Evolutionary conservation across 495 filamentous ascomycete genomes (phyloP).

Genomic region (Aspergillus taichungensis): DNA sequence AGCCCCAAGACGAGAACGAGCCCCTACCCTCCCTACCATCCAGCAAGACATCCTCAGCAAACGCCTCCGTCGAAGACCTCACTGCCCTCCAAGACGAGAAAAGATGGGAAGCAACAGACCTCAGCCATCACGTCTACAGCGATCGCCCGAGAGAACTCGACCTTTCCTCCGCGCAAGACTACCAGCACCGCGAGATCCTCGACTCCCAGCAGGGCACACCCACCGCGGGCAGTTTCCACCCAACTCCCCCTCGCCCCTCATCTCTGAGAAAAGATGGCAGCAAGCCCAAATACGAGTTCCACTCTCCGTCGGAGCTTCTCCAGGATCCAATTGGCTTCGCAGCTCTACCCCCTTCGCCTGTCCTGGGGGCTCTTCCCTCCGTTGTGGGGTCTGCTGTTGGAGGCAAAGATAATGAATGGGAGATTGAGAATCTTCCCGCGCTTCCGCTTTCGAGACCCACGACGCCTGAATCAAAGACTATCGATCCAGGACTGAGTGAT

Average conservation of each 20-base stretch:
- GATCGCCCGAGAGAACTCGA: slow-evolving; percentile 13
- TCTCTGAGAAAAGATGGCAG: slow-evolving; percentile 14
- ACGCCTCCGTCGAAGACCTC: slow-evolving; percentile 36
- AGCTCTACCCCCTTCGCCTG: slow-evolving; percentile 20
- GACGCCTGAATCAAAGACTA: slow-evolving; percentile 5
- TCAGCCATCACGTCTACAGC: slow-evolving; percentile 15
- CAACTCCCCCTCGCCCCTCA: background rate
- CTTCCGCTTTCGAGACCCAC: slow-evolving; percentile 9
- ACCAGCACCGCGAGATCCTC: slow-evolving; percentile 15
- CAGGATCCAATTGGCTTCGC: slow-evolving; percentile 23
- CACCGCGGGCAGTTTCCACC: slow-evolving; percentile 19
- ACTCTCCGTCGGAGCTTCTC: slow-evolving; percentile 37
- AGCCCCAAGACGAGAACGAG: slow-evolving; percentile 25
- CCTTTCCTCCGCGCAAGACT: slow-evolving; percentile 13
- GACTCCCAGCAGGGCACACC: slow-evolving; percentile 32
- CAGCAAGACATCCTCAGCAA: slow-evolving; percentile 38
- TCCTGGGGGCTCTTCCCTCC: slow-evolving; percentile 23
- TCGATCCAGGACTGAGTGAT: background rate
- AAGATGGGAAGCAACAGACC: slow-evolving; percentile 25
- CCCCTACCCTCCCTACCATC: slow-evolving; percentile 41
- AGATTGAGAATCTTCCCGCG: slow-evolving; percentile 4
- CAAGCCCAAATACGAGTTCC: slow-evolving; percentile 36
- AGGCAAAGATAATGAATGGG: slow-evolving; percentile 9
- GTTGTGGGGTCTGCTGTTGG: slow-evolving; percentile 29
- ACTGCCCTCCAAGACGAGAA: slow-evolving; percentile 20